Percentiles rank a stretch among this genome's conserved stretches.
These are phyloP conservation scores for Lactifluus volemus DNA, from an alignment of 768 basidiomycete genomes.

Conservation along the genomic window DNA sequence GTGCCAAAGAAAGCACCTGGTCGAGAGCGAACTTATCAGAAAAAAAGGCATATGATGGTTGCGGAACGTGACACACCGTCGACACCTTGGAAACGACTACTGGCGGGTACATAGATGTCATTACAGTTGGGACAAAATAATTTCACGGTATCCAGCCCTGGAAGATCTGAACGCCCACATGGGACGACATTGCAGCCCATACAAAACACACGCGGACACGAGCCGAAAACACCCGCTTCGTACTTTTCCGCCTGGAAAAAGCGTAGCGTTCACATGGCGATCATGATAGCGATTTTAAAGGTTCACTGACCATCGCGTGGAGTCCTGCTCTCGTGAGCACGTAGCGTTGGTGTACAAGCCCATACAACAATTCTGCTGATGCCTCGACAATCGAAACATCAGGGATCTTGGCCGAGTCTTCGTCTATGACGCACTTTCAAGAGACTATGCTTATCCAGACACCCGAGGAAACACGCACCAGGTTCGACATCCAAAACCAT, in stretches of 20 bases:
- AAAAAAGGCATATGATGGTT: background rate
- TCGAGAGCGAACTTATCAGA: constrained; percentile 3
- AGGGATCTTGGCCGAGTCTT: constrained; percentile 92
- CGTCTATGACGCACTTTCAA: constrained; percentile 40
- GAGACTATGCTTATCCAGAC: constrained; percentile 5
- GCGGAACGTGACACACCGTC: constrained; percentile 56
- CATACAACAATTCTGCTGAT: constrained; percentile 94
- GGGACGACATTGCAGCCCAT: constrained; percentile 83
- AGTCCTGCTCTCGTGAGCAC: constrained; percentile 92
- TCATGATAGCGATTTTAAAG: constrained; percentile 14
- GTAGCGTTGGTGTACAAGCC: constrained; percentile 95
- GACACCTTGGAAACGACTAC: constrained; percentile 90
- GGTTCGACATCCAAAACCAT: constrained; percentile 99
- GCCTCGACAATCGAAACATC: constrained; percentile 98
- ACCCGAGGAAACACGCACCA: constrained; percentile 46
- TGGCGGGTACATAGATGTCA: constrained; percentile 93
- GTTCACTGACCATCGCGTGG: constrained; percentile 76
- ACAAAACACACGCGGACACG: constrained; percentile 94
- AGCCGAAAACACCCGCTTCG: constrained; percentile 83
- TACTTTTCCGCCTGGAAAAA: constrained; percentile 82
- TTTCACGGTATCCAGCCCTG: constrained; percentile 95
- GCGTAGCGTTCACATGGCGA: constrained; percentile 4
- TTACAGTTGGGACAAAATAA: constrained; percentile 97
- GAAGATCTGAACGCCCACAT: constrained; percentile 91
- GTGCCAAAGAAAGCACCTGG: constrained; percentile 98